Conservation (phyloP, 805 yeast species). For the Wickerhamiella occidentalis region DNA sequence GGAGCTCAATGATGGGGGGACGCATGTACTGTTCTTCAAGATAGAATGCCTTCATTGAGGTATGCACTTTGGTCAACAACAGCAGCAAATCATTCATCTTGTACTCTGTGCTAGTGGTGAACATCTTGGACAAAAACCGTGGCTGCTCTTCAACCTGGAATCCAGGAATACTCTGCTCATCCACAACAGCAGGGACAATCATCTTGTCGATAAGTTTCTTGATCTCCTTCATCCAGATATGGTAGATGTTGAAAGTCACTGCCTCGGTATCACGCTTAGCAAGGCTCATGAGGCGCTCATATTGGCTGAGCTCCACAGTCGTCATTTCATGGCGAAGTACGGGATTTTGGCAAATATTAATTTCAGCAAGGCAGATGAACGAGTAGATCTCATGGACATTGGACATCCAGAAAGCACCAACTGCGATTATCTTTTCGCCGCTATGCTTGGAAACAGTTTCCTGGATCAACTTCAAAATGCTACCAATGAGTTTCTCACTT, state of each 20-base stretch:
- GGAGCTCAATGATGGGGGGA: constrained; percentile 70
- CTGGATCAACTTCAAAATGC: constrained; percentile 77
- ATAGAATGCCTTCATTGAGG: constrained; percentile 86
- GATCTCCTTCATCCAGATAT: constrained; percentile 93
- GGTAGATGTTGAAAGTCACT: constrained; percentile 83
- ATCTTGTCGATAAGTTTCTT: constrained; percentile 82
- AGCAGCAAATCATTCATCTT: constrained; percentile 92
- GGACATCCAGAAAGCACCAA: constrained; percentile 96
- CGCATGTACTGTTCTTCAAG: constrained; percentile 75
- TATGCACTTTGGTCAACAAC: constrained; percentile 77
- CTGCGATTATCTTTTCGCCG: constrained; percentile 77
- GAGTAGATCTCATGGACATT: constrained; percentile 92
- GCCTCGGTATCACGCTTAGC: constrained; percentile 91
- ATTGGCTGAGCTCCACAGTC: constrained; percentile 80
- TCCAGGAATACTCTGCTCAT: constrained; percentile 92
- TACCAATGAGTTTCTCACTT: constrained; percentile 82
- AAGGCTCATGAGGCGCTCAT: constrained; percentile 75
- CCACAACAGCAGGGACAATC: constrained; percentile 87
- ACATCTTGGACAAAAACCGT: constrained; percentile 73
- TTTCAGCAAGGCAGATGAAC: constrained; percentile 87
- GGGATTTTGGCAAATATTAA: constrained; percentile 78
- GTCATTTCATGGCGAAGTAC: constrained; percentile 72
- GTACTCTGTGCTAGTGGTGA: constrained; percentile 50
- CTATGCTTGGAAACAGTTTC: constrained; percentile 63
- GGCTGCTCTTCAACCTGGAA: constrained; percentile 76